phyloP scores from a whole-genome alignment of 345 rosid genomes.

The Salix viminalis region DNA sequence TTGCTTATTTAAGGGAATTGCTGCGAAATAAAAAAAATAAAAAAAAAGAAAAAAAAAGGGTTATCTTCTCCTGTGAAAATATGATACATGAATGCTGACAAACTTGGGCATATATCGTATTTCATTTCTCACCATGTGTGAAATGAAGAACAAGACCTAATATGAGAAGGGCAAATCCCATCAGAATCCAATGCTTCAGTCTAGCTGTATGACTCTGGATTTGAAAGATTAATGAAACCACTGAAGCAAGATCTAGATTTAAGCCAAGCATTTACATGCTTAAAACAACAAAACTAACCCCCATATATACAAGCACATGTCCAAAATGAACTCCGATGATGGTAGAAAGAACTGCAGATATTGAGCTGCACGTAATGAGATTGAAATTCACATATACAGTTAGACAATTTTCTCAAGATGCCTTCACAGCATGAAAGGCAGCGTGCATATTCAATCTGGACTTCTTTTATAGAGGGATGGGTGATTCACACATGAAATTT shows the following conservation, averaged over 20 bases:
- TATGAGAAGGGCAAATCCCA: constrained; percentile 53
- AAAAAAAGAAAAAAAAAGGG: neutral
- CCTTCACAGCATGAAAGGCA: neutral
- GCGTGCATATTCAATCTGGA: neutral
- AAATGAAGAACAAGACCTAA: constrained; percentile 65
- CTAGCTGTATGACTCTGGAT: constrained; percentile 57
- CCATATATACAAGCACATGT: constrained; percentile 58
- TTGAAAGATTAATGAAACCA: constrained; percentile 3
- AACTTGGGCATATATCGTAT: neutral
- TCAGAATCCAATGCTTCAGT: constrained; percentile 66
- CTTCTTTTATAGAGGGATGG: neutral
- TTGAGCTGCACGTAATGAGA: constrained; percentile 58
- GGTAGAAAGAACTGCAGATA: constrained; percentile 74
- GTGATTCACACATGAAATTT: neutral
- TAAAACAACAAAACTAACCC: constrained; percentile 40
- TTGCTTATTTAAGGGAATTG: constrained; percentile 78
- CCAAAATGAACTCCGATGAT: constrained; percentile 81
- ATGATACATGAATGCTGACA: neutral
- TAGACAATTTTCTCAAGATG: neutral
- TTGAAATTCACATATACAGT: neutral
- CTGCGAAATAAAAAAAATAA: constrained; percentile 25
- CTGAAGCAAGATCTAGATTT: constrained; percentile 2
- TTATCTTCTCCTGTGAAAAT: neutral
- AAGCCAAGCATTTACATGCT: neutral
- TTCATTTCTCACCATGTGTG: constrained; percentile 50